A percentile compares a stretch with the other conserved stretches of the same genome.
Conservation (phyloP, 169 alveolate genomes). For the Plasmodium yoelii region DNA sequence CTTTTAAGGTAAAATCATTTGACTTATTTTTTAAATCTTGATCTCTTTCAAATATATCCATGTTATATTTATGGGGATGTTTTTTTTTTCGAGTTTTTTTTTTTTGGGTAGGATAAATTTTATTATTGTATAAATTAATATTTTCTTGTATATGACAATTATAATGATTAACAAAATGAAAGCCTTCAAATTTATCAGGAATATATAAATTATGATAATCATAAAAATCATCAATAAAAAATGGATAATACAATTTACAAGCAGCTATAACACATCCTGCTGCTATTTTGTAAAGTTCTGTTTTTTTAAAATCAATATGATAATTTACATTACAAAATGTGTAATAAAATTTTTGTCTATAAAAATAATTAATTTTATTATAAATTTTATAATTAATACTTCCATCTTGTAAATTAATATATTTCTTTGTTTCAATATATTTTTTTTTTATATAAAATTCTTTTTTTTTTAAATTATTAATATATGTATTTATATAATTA, state of each 20-base stretch:
- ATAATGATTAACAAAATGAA: conserved; percentile 43
- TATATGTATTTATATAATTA: conserved; percentile 17
- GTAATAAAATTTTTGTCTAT: conserved; percentile 54
- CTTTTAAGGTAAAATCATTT: too few species aligned
- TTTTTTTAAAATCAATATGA: conserved; percentile 1
- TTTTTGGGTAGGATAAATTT: neutral
- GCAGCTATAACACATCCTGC: conserved; percentile 56
- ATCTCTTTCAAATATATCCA: too few species aligned
- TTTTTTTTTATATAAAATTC: conserved; percentile 56
- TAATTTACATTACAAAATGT: conserved; percentile 17
- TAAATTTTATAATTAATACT: conserved; percentile 28
- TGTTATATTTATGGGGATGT: too few species aligned
- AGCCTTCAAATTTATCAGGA: conserved; percentile 19
- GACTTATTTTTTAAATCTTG: too few species aligned
- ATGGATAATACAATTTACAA: conserved; percentile 59
- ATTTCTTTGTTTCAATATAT: conserved; percentile 24
- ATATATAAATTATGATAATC: conserved; percentile 23
- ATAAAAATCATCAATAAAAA: conserved; percentile 30
- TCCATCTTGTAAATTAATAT: neutral
- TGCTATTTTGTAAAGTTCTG: conserved; percentile 17
- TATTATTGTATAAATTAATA: conserved; percentile 16
- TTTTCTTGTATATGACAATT: conserved; percentile 41
- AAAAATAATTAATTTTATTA: conserved; percentile 64
- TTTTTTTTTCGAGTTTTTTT: too few species aligned
- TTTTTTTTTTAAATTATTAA: conserved; percentile 42